These are phyloP conservation scores for Tolypocladium amazonense DNA, from an alignment of 2,329 filamentous ascomycete genomes.

Conservation along the genomic window DNA sequence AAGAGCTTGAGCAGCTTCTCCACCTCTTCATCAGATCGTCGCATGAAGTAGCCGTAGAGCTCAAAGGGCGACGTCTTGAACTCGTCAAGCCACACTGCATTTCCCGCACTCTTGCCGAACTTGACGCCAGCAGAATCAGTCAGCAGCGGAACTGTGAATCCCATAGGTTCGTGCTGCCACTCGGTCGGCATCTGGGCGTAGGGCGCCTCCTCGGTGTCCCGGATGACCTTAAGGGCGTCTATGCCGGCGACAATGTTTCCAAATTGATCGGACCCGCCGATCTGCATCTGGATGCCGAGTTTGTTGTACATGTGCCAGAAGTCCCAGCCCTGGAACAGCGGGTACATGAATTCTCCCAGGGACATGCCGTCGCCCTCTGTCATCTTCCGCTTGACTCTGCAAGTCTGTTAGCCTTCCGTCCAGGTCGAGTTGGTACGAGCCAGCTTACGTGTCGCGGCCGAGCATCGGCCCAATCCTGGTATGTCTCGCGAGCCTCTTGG, in stretches of 20 bases:
- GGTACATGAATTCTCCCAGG: conserved; percentile 86
- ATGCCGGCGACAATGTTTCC: conserved; percentile 91
- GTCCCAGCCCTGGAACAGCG: conserved; percentile 89
- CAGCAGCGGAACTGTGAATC: conserved; percentile 83
- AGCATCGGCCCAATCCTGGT: conserved; percentile 81
- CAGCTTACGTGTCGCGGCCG: conserved; percentile 69
- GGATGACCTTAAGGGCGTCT: conserved; percentile 70
- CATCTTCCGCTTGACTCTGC: conserved; percentile 67
- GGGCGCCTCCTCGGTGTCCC: conserved; percentile 42
- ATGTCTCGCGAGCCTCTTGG: conserved; percentile 61
- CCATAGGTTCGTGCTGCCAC: conserved; percentile 53
- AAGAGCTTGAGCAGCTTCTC: conserved; percentile 78
- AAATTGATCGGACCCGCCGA: conserved; percentile 91
- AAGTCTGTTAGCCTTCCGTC: conserved; percentile 7
- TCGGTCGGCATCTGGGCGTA: conserved; percentile 25
- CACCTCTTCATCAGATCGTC: conserved; percentile 70
- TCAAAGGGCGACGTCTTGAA: conserved; percentile 76
- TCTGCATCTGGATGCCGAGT: conserved; percentile 66
- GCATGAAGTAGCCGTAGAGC: conserved; percentile 82
- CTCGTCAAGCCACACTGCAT: conserved; percentile 84
- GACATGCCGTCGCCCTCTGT: conserved; percentile 86
- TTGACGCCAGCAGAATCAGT: conserved; percentile 80
- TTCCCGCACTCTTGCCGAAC: conserved; percentile 90
- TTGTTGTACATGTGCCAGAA: conserved; percentile 78
- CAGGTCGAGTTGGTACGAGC: background rate